Evolutionary conservation across 1,284 basidiomycete species (phyloP), one percentile per base, ranked within the genome.

Genomic region (Leccinum ponderosum): DNA sequence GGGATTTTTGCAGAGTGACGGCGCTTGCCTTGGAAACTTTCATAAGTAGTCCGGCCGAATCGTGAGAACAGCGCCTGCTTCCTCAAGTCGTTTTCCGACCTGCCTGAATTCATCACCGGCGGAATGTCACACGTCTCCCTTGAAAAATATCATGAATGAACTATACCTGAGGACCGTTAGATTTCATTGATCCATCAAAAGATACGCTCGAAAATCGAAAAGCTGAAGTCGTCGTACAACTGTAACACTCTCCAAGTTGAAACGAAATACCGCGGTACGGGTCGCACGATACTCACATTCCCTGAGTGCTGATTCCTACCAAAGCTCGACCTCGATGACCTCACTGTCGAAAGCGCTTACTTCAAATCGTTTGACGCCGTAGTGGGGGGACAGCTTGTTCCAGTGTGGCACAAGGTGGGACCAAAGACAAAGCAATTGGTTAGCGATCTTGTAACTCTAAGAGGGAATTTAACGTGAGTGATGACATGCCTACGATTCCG

Each of bases 381-480:
- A 57, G 95, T 98, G 1, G 86, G 96, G 7, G 85, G 89, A 50
- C 93, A 96, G 68, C 85, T 99, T 4, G 93, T 97, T 73, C 86
- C 95, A 0, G 90, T 98, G 4, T 99, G 97, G 97, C 95, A 99
- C 75, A 93, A 94, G 75, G 94, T 98, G 27, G 94, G 95, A 1
- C 88, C 93, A 3, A 90, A 87, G 67, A 99, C 95, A 1, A 95
- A 95, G 69, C 92, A 95, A 64, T 86, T 98, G 11, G 95, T 98
- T 6, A 85, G 84, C 55, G 97, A 99, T 70, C 83, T 99, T 5
- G 88, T 90, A 0, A 92, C 91, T 1, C 82, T 99, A 3, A 84
- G 97, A 1, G 87, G 90, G 22, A 22, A 22, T 1, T 85, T 98
- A 53, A 83, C 83, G 91, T 95, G 69, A 62, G 90, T 52, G 14